Base-by-base conservation (phyloP, 1,284 basidiomycete genomes). In the Leccinum angustisporum region DNA sequence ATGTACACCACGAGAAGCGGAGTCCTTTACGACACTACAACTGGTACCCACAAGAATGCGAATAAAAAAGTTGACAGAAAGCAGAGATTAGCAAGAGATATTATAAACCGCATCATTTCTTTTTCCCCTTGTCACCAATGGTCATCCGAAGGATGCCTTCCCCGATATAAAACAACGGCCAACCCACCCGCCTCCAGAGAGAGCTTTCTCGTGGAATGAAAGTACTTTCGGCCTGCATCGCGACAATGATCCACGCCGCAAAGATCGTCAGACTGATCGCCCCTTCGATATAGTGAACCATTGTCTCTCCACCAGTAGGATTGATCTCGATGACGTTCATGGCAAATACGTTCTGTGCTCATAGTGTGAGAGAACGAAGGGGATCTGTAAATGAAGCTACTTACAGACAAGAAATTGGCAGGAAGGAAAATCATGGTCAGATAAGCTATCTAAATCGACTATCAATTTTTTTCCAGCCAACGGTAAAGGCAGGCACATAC, bases 391-490 rank as follows among this genome's bases (percentile, higher is more conserved):
- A 56, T 10, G 43, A 18, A 11, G 50, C 31, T 38, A 74, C 82
- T 66, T 68, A 85, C 84, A 1, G 83, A 79, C 52, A 80, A 72
- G 61, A 86, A 81, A 11, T 79, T 79, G 4, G 81, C 80, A 4
- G 85, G 85, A 8, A 86, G 72, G 68, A 85, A 86, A 27, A 83
- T 67, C 81, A 85, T 85, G 0, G 83, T 83, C 2, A 86, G 71
- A 61, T 85, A 86, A 0, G 82, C 76, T 21, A 80, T 75, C 70
- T 76, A 31, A 4, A 36, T 13, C 8, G 11, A 51, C 18, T 21
- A 8, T 66, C 2, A 25, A 14, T 14, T 5, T 4, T 5, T 4
- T 66, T n/a, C 30, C 14, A 5, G 33, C 1, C 8, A 13, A 5
- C 18, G 14, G 5, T 43, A 30, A 31, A 21, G 25, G 10, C 5